Percentiles rank a stretch among this genome's conserved stretches.
Conservation (phyloP, 768 basidiomycete genomes). For the Russula vinacea region DNA sequence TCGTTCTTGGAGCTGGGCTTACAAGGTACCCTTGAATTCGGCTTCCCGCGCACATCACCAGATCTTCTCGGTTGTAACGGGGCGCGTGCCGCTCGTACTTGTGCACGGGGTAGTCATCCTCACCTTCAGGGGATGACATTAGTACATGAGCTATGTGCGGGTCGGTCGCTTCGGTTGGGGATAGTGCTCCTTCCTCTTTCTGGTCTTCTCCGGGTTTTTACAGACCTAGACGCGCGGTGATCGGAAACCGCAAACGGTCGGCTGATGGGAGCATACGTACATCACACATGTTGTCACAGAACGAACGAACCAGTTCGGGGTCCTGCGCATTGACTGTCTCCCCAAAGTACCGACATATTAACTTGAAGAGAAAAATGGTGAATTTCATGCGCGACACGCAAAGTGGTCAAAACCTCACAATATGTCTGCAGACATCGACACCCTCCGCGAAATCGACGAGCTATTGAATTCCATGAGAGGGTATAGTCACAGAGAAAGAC, state of each 20-base stretch:
- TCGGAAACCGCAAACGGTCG: background rate
- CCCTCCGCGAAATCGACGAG: constrained; percentile 58
- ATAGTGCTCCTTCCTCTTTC: constrained; percentile 48
- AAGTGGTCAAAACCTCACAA: constrained; percentile 44
- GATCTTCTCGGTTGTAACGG: background rate
- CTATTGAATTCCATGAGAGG: constrained; percentile 38
- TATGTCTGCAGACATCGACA: constrained; percentile 59
- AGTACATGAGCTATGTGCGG: constrained; percentile 28
- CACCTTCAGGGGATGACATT: constrained; percentile 32
- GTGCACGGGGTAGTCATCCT: constrained; percentile 31
- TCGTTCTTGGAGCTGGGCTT: background rate
- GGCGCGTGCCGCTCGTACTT: background rate
- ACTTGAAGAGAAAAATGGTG: constrained; percentile 40
- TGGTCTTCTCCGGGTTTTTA: constrained; percentile 70
- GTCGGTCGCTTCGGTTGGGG: constrained; percentile 39
- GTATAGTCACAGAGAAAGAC: constrained; percentile 25
- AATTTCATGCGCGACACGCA: background rate
- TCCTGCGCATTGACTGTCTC: constrained; percentile 57
- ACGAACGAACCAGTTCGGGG: constrained; percentile 42
- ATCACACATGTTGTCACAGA: constrained; percentile 81
- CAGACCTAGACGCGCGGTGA: constrained; percentile 52
- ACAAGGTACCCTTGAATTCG: background rate
- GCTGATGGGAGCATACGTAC: constrained; percentile 42
- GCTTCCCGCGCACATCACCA: background rate
- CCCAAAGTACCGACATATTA: constrained; percentile 79